These are phyloP conservation scores for Boletus rubropictus DNA, from an alignment of 768 basidiomycete species.

Conservation along the genomic window DNA sequence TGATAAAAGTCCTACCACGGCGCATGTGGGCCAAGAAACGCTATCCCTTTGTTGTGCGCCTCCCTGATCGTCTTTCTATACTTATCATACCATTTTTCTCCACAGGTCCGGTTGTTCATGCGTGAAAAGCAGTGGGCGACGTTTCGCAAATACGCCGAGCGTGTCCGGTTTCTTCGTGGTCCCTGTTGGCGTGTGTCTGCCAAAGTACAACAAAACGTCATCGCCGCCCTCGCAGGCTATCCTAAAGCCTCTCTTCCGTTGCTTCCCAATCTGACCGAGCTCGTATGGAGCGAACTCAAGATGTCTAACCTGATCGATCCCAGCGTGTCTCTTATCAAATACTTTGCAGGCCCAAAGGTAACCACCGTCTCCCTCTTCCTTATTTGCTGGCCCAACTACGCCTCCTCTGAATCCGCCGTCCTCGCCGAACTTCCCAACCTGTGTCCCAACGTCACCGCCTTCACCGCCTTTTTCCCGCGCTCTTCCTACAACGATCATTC, in stretches of 20 bases:
- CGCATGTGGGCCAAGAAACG: constrained; percentile 25
- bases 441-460: constrained; percentile 25
- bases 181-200: constrained; percentile 19
- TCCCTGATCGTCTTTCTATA: not conserved
- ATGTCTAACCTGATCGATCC: constrained; percentile 22
- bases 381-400: constrained; percentile 22
- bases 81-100: not conserved
- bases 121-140: constrained; percentile 25
- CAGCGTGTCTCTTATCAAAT: constrained; percentile 20
- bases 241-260: constrained; percentile 14
- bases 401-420: constrained; percentile 17
- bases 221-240: constrained; percentile 12
- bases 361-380: constrained; percentile 19
- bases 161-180: constrained; percentile 20
- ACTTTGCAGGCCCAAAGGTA: constrained; percentile 21
- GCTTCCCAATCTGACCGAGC: constrained; percentile 23
- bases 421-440: constrained; percentile 16
- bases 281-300: constrained; percentile 24
- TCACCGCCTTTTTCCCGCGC: constrained; percentile 23
- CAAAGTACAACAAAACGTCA: constrained; percentile 14
- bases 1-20: constrained; percentile 22
- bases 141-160: constrained; percentile 22
- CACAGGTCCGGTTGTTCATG: constrained; percentile 22
- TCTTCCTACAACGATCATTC: constrained; percentile 27
- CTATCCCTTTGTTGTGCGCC: constrained; percentile 18